Percentiles rank a stretch among this genome's conserved stretches.
Evolutionary conservation across 805 yeast species (phyloP).

Genomic region (Candida xiaguanensis): DNA sequence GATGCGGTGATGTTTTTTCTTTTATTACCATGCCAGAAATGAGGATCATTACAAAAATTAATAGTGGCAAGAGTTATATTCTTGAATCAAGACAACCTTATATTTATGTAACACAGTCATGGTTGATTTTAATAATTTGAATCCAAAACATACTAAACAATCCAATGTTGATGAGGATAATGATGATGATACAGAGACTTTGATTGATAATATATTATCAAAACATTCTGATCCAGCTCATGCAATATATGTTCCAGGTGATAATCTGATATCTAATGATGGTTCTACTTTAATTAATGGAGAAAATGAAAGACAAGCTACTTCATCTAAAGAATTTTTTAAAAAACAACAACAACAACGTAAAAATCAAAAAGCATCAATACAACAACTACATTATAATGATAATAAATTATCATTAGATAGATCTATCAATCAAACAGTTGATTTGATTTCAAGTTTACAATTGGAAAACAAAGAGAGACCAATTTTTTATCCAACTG

Average conservation of each 20-base stretch:
- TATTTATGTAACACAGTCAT: conserved; percentile 1
- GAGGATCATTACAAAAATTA: neutral
- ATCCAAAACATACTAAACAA: neutral
- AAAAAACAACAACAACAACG: conserved; percentile 5
- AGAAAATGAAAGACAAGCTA: conserved; percentile 14
- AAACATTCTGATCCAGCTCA: conserved; percentile 14
- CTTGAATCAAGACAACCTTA: too few species aligned
- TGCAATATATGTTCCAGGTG: conserved; percentile 30
- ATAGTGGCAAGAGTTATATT: neutral
- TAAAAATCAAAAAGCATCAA: conserved; percentile 45
- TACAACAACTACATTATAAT: conserved; percentile 74
- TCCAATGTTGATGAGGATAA: neutral
- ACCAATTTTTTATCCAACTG: conserved; percentile 62
- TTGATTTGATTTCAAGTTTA: conserved; percentile 48
- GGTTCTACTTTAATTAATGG: conserved; percentile 30
- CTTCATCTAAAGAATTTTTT: conserved; percentile 9
- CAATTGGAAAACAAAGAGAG: conserved; percentile 53
- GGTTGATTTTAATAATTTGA: conserved; percentile 3
- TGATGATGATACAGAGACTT: conserved; percentile 10
- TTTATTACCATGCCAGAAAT: neutral
- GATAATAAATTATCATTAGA: conserved; percentile 64
- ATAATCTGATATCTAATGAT: conserved; percentile 25
- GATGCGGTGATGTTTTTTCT: neutral
- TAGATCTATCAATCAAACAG: conserved; percentile 53
- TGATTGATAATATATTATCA: conserved; percentile 2